These are phyloP conservation scores for Hordeum vulgare DNA, from an alignment of 176 grass and related monocot species.

Conservation along the genomic window DNA sequence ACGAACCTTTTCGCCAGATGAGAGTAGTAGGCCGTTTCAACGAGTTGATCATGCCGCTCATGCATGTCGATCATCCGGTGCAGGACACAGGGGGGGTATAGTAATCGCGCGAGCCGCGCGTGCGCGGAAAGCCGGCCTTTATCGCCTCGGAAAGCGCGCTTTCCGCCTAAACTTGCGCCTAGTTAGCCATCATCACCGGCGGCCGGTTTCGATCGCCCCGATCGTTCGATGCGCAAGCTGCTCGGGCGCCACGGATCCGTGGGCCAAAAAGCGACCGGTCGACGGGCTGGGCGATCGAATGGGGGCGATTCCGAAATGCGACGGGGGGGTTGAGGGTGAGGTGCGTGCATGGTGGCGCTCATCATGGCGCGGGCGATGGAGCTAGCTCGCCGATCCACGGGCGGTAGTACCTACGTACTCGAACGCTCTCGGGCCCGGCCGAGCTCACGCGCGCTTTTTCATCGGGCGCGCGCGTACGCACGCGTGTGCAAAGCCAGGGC, in stretches of 20 bases:
- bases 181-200: conserved; percentile 28
- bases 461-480: not conserved
- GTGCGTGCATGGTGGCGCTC: conserved; percentile 17
- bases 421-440: not conserved
- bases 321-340: conserved; percentile 22
- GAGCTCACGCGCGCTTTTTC: not conserved
- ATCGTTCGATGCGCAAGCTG: too few species aligned
- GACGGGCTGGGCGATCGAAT: not conserved
- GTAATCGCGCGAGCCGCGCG: conserved; percentile 12
- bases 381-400: not conserved
- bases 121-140: conserved; percentile 36
- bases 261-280: conserved; percentile 11
- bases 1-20: not conserved
- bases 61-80: conserved; percentile 1
- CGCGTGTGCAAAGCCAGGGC: not conserved
- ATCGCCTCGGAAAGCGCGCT: conserved; percentile 14
- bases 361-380: conserved; percentile 20
- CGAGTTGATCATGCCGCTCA: conserved; percentile 11
- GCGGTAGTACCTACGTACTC: not conserved
- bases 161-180: conserved; percentile 20
- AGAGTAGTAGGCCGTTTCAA: conserved; percentile 8
- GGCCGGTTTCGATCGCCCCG: not conserved
- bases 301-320: not conserved
- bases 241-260: not conserved
- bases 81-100: not conserved